Evolutionary conservation across 805 yeast genomes (phyloP).

Genomic region (Saccharomycopsis selenospora): DNA sequence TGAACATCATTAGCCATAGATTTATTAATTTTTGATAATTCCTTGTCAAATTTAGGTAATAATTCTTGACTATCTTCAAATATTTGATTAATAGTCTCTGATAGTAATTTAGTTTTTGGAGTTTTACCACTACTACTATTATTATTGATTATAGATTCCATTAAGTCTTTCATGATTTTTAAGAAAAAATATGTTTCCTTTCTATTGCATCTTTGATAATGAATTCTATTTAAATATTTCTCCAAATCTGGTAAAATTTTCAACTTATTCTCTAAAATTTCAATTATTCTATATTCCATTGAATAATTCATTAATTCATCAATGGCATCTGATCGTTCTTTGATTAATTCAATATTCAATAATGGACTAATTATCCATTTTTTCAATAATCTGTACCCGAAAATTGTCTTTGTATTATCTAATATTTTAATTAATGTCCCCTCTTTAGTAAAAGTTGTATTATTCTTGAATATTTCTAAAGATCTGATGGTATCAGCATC

Average conservation of each 20-base stretch:
- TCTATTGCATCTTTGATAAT: constrained; percentile 51
- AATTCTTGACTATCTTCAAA: constrained; percentile 11
- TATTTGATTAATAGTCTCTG: constrained; percentile 11
- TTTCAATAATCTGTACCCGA: constrained; percentile 61
- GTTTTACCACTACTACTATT: not conserved
- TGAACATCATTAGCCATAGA: constrained; percentile 42
- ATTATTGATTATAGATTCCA: constrained; percentile 25
- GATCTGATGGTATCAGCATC: constrained; percentile 62
- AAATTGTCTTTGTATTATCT: constrained; percentile 71
- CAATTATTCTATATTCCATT: constrained; percentile 30
- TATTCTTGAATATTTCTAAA: constrained; percentile 67
- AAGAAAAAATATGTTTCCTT: constrained; percentile 53
- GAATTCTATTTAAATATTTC: constrained; percentile 47
- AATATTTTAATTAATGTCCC: constrained; percentile 79
- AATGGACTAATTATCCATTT: constrained; percentile 77
- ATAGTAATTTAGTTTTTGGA: not conserved
- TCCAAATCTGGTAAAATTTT: constrained; percentile 49
- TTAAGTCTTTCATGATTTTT: constrained; percentile 35
- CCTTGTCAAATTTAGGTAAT: not conserved
- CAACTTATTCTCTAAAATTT: constrained; percentile 29
- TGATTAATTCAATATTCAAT: constrained; percentile 43
- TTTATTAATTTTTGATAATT: constrained; percentile 17
- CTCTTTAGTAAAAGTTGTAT: constrained; percentile 43
- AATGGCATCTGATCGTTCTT: constrained; percentile 57
- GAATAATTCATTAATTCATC: constrained; percentile 37